Evolutionary conservation across 257 asterid species (phyloP).

Genomic region (Cruciata laevipes): DNA sequence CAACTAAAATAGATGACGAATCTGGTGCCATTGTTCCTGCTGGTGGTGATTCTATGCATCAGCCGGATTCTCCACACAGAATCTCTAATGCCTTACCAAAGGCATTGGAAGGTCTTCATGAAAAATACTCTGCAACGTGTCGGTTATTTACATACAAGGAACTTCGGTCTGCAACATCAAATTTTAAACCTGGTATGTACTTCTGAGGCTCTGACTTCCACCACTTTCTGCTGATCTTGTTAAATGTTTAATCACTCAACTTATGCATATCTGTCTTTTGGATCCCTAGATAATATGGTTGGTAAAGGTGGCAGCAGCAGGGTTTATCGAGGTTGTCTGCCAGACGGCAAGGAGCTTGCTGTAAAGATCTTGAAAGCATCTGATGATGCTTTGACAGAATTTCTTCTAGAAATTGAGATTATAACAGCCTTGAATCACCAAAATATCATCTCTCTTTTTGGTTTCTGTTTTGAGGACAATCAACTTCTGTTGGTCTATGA

Average conservation of each 20-base stretch:
- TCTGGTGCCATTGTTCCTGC: constrained; percentile 63
- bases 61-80: constrained; percentile 32
- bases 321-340: constrained; percentile 77
- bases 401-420: constrained; percentile 80
- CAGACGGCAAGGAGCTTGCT: constrained; percentile 88
- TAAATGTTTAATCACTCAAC: not conserved
- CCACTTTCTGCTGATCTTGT: not conserved
- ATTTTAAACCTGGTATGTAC: constrained; percentile 45
- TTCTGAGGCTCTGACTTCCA: not conserved
- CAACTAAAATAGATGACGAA: constrained; percentile 43
- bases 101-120: constrained; percentile 68
- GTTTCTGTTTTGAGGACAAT: constrained; percentile 81
- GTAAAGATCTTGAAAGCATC: constrained; percentile 84
- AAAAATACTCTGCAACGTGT: constrained; percentile 80
- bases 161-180: constrained; percentile 66
- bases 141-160: constrained; percentile 63
- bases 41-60: constrained; percentile 26
- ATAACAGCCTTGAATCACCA: constrained; percentile 76
- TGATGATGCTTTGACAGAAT: constrained; percentile 62
- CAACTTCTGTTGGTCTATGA: constrained; percentile 80
- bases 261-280: constrained; percentile 10
- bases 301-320: constrained; percentile 97
- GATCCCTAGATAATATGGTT: constrained; percentile 52
- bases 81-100: constrained; percentile 37
- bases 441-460: constrained; percentile 78